Evolutionary conservation across 2,329 filamentous ascomycete genomes (phyloP).

Genomic region (Leptographium flavum): DNA sequence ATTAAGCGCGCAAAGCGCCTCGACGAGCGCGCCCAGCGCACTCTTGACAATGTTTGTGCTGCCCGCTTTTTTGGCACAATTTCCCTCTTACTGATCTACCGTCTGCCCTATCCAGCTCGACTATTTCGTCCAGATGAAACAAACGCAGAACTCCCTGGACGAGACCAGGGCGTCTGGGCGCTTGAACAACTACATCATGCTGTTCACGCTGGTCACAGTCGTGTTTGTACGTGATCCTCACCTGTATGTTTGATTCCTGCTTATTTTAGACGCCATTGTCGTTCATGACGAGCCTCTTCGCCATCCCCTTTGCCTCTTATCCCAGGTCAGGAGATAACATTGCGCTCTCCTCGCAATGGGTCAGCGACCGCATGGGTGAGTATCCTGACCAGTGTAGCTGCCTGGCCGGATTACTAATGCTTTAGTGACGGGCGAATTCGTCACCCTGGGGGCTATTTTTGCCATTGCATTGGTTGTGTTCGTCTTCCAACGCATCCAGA

Average conservation of each 20-base stretch:
- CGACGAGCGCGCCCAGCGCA: background rate
- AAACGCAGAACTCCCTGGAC: background rate
- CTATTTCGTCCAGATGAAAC: constrained; percentile 1
- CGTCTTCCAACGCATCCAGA: too few species aligned
- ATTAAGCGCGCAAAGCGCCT: background rate
- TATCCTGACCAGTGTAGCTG: too few species aligned
- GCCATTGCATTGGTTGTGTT: too few species aligned
- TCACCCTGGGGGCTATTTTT: too few species aligned
- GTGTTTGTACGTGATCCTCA: background rate
- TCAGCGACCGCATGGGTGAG: too few species aligned
- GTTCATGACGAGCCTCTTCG: constrained; percentile 1
- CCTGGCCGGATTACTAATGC: too few species aligned
- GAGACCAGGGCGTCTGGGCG: background rate
- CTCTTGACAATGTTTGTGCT: background rate
- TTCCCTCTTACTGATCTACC: too few species aligned
- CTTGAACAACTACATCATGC: background rate
- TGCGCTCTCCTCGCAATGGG: too few species aligned
- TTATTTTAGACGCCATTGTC: background rate
- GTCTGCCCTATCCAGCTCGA: background rate
- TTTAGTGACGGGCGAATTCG: too few species aligned
- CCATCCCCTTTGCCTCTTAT: background rate
- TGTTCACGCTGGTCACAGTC: background rate
- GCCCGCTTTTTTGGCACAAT: too few species aligned
- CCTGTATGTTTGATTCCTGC: background rate
- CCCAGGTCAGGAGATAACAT: too few species aligned